phyloP scores from a whole-genome alignment of 2,329 filamentous ascomycete species.

The Curvularia sp. region DNA sequence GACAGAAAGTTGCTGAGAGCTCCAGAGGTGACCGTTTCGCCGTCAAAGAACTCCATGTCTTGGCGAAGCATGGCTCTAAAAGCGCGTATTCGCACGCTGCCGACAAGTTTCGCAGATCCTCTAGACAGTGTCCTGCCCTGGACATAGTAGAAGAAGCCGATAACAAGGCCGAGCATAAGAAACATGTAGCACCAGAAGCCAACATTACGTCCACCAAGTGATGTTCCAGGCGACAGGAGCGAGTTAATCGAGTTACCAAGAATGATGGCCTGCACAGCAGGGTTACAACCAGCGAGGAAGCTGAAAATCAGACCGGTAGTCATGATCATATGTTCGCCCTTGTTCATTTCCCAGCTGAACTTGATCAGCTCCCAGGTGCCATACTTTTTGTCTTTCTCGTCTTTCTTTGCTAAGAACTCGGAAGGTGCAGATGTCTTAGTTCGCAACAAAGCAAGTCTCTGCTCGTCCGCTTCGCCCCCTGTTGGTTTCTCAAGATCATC shows the following conservation, averaged over 20 bases:
- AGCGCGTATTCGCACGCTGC: slow-evolving; percentile 79
- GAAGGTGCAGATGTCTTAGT: slow-evolving; percentile 57
- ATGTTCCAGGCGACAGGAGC: slow-evolving; percentile 64
- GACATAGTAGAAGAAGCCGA: slow-evolving; percentile 37
- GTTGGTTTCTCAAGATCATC: slow-evolving; percentile 31
- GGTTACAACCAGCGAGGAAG: slow-evolving; percentile 48
- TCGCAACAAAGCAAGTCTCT: slow-evolving; percentile 39
- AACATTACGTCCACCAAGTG: slow-evolving; percentile 71
- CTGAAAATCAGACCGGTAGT: slow-evolving; percentile 52
- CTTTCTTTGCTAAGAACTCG: slow-evolving; percentile 65
- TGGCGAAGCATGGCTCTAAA: slow-evolving; percentile 84
- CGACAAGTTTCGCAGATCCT: slow-evolving; percentile 67
- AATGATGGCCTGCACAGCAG: slow-evolving; percentile 66
- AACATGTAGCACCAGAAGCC: slow-evolving; percentile 58
- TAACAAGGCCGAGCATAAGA: slow-evolving; percentile 43
- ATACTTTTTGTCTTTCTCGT: slow-evolving; percentile 39
- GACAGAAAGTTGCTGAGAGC: slow-evolving; percentile 74
- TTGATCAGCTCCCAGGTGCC: slow-evolving; percentile 54
- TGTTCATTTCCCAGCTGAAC: slow-evolving; percentile 45
- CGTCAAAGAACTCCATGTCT: slow-evolving; percentile 91
- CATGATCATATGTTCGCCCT: slow-evolving; percentile 48
- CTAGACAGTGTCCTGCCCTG: slow-evolving; percentile 65
- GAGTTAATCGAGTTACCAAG: slow-evolving; percentile 87
- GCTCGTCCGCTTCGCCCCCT: slow-evolving; percentile 24
- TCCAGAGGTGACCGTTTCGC: slow-evolving; percentile 87